A percentile compares a stretch with the other conserved stretches of the same genome.
Conservation (phyloP, 306 rosid genomes). For the Trifolium repens region DNA sequence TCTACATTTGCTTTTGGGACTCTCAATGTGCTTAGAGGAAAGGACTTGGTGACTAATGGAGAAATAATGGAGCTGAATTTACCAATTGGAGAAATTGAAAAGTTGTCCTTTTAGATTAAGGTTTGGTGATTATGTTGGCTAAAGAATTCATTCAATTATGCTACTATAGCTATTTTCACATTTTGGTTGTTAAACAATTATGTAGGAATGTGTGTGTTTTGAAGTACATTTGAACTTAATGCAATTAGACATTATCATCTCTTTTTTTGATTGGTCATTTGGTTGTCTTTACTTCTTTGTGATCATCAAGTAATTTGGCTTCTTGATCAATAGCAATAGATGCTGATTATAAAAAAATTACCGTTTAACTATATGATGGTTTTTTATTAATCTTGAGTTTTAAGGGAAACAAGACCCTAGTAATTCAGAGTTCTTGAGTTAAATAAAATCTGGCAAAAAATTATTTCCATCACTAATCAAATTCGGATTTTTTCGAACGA, state of each 20-base stretch:
- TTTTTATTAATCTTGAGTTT: too few relatives aligned
- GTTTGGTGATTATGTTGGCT: conserved; percentile 2
- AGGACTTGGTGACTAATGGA: background rate
- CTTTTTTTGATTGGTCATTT: background rate
- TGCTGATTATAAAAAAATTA: too few relatives aligned
- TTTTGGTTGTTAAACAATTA: conserved; percentile 11
- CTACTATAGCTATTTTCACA: conserved; percentile 2
- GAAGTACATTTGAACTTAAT: too few relatives aligned
- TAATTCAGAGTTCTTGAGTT: too few relatives aligned
- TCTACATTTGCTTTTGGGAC: conserved; percentile 28
- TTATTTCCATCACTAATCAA: too few relatives aligned
- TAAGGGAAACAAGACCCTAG: too few relatives aligned
- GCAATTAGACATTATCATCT: background rate
- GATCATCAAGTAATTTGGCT: background rate
- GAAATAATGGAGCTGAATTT: conserved; percentile 32
- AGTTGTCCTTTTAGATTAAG: conserved; percentile 18
- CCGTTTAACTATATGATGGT: too few relatives aligned
- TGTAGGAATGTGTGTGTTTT: background rate
- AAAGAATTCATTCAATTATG: background rate
- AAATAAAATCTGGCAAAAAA: too few relatives aligned
- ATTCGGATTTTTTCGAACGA: too few relatives aligned
- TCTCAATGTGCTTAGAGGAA: conserved; percentile 6
- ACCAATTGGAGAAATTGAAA: conserved; percentile 39
- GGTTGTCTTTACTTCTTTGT: background rate
- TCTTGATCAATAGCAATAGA: background rate